Conservation (phyloP, 306 rosid genomes). For the Senna siamea region DNA sequence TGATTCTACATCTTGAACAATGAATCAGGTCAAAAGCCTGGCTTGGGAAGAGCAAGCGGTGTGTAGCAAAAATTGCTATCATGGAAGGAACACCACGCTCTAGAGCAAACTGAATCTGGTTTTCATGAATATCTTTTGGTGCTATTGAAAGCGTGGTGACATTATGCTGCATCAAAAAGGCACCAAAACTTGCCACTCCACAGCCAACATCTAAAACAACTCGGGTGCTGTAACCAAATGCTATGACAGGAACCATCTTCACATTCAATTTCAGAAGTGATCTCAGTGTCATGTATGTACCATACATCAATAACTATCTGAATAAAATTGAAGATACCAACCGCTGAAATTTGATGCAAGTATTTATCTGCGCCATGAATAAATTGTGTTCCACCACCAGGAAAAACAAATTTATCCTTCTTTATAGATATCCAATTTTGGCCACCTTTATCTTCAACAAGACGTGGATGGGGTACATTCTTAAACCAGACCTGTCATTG, state of each 20-base stretch:
- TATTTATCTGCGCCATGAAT: conserved; percentile 80
- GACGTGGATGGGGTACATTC: conserved; percentile 85
- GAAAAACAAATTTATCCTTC: conserved; percentile 69
- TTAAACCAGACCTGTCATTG: conserved; percentile 78
- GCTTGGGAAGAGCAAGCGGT: conserved; percentile 73
- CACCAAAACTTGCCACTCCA: conserved; percentile 95
- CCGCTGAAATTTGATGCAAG: conserved; percentile 79
- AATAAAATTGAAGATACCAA: conserved; percentile 33
- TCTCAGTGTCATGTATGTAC: conserved; percentile 22
- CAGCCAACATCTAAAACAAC: conserved; percentile 85
- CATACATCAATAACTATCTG: conserved; percentile 9
- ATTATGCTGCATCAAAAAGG: conserved; percentile 71
- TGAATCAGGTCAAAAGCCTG: conserved; percentile 95
- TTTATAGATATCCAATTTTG: conserved; percentile 79
- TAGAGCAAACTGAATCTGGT: conserved; percentile 92
- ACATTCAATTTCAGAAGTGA: conserved; percentile 27
- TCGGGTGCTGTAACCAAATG: conserved; percentile 66
- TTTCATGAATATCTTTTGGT: conserved; percentile 82
- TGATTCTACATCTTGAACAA: conserved; percentile 85
- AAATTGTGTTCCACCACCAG: conserved; percentile 84
- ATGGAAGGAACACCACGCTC: conserved; percentile 97
- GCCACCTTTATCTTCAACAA: conserved; percentile 85
- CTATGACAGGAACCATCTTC: conserved; percentile 88
- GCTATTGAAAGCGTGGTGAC: conserved; percentile 80
- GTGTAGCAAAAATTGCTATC: conserved; percentile 73